These are phyloP conservation scores for Hortiboletus campestris DNA, from an alignment of 768 basidiomycete genomes.

Conservation along the genomic window DNA sequence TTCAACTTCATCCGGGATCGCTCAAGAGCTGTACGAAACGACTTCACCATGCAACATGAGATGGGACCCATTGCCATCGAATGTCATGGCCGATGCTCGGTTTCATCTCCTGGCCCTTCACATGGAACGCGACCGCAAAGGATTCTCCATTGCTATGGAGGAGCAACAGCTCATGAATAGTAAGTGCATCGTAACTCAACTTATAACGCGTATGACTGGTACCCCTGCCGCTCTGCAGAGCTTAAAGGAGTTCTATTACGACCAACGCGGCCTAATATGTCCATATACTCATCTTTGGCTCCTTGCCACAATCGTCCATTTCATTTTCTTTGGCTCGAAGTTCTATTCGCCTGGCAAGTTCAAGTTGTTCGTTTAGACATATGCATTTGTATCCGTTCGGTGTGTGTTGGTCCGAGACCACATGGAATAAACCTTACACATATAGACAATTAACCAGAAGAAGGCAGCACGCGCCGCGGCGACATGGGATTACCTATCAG, in stretches of 20 bases:
- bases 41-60: slow-evolving; percentile 91
- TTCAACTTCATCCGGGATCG: slow-evolving; percentile 91
- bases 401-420: too few relatives aligned
- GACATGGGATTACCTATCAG: too few relatives aligned
- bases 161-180: slow-evolving; percentile 91
- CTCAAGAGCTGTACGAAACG: slow-evolving; percentile 84
- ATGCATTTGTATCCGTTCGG: too few relatives aligned
- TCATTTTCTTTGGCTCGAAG: too few relatives aligned
- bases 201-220: neutral
- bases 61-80: slow-evolving; percentile 77
- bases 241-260: slow-evolving; percentile 91
- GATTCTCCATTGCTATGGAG: slow-evolving; percentile 69
- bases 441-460: too few relatives aligned
- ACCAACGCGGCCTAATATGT: slow-evolving; percentile 65
- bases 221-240: slow-evolving; percentile 74
- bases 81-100: slow-evolving; percentile 89
- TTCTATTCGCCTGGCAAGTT: too few relatives aligned
- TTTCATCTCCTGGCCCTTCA: slow-evolving; percentile 90
- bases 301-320: too few relatives aligned
- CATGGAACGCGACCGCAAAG: slow-evolving; percentile 49
- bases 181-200: slow-evolving; percentile 38
- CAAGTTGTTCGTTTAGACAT: too few relatives aligned
- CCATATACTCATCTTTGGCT: too few relatives aligned
- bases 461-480: too few relatives aligned
- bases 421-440: too few relatives aligned